Base-by-base conservation (phyloP, 208 protist species). In the Crithidia brevicula region DNA sequence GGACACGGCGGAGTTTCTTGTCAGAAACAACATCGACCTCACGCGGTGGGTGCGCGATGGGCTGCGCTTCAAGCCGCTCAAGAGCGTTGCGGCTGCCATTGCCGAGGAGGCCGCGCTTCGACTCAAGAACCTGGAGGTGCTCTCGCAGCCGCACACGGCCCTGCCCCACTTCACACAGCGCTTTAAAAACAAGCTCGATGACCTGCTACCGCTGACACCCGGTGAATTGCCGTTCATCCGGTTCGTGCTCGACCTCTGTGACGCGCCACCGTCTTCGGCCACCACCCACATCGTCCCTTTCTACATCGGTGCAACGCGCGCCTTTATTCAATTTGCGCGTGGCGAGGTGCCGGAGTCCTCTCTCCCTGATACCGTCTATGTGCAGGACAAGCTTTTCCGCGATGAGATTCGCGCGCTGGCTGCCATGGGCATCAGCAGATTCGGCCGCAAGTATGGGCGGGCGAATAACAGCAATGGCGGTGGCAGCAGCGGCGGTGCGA, bases 21-120 rank as follows among this genome's bases (percentile, higher is more conserved):
- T 54, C n/a, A 70, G 79, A n/a, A 83, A 91, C 72, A 45, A 79
- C 22, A 84, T 93, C 66, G 82, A 93, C 53, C 67, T 89, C 36
- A 88, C 79, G 61, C 53, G 62, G 15, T 93, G 88, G 88, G 43
- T 89, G 2, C 36, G 56, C 9, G 69, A 85, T 3, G 76, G 85
- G 18, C 67, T 93, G n/a, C 80, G 65, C 34, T 85, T 83, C 63
- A 43, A 65, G 23, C 65, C 83, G 1, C 20, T 85, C 4, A 38
- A 65, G 28, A 52, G 70, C 10, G 78, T 78, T 28, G 60, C 52
- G 6, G 61, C 69, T 22, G 64, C 22, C 0, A 52, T 78, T n/a
- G 33, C 27, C 11, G 60, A 46, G 18, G 62, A 64, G 2, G 33
- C 61, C n/a, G 33, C 50, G 18, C 13, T n/a, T 16, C 16, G 23